These are phyloP conservation scores for Pseudognaphalium luteoalbum DNA, from an alignment of 129 eudicot species.

Conservation along the genomic window DNA sequence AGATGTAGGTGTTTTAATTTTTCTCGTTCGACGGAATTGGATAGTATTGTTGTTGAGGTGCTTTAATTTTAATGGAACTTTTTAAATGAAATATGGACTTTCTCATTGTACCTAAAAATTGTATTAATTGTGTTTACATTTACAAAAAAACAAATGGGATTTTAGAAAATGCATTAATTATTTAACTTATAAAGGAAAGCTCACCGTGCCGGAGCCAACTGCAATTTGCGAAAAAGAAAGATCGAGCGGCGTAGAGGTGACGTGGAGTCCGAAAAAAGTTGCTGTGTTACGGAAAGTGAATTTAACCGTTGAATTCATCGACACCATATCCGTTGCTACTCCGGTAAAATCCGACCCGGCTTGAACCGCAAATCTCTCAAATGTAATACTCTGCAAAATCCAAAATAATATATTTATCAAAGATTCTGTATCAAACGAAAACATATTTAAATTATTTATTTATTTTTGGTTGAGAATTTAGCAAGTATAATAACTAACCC, in stretches of 20 bases:
- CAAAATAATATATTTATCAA: not conserved
- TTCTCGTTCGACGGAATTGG: no score
- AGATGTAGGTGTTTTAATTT: no score
- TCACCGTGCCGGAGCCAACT: constrained; percentile 79
- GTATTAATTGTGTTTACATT: not conserved
- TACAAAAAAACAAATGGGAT: not conserved
- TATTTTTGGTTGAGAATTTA: not conserved
- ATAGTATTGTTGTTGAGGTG: no score
- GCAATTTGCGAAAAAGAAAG: constrained; percentile 59
- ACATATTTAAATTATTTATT: not conserved
- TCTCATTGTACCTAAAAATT: no score
- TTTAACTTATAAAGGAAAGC: not conserved
- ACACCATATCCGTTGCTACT: constrained; percentile 88
- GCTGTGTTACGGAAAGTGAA: constrained; percentile 72
- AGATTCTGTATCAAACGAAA: not conserved
- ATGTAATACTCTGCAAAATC: constrained; percentile 60
- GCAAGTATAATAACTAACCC: constrained; percentile 36
- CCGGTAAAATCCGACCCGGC: constrained; percentile 91
- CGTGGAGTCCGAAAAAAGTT: constrained; percentile 85
- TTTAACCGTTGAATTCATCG: constrained; percentile 72
- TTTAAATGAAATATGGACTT: no score
- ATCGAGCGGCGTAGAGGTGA: constrained; percentile 69
- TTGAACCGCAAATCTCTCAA: constrained; percentile 71
- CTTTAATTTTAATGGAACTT: no score
- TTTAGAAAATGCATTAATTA: not conserved